Percentiles rank a stretch among this genome's conserved stretches.
Conservation (phyloP, 371 early-diverging fungal species). For the Rhizopus microsporus region DNA sequence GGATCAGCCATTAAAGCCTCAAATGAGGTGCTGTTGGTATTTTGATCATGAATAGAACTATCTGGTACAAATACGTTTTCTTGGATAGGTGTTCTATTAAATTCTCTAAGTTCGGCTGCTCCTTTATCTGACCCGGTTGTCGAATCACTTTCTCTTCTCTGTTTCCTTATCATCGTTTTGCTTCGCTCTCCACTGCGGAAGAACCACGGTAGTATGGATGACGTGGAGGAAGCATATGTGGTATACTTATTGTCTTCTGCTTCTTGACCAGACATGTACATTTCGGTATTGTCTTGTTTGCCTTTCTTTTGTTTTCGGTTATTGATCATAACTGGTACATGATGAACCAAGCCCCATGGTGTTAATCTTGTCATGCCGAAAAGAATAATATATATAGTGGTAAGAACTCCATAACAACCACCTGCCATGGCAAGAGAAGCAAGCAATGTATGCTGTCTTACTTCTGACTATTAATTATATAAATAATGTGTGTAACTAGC, state of each 20-base stretch:
- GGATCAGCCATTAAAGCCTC: too few species aligned
- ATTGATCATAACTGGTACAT: conserved; percentile 28
- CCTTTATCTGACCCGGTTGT: neutral
- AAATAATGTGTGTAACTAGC: neutral
- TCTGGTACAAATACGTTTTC: neutral
- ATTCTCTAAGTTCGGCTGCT: neutral
- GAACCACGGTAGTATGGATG: conserved; percentile 21
- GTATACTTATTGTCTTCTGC: neutral
- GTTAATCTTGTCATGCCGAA: conserved; percentile 48
- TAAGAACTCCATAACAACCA: conserved; percentile 44
- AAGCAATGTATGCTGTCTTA: conserved; percentile 41
- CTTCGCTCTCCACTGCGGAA: conserved; percentile 7
- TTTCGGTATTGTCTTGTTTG: neutral
- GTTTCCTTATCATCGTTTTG: neutral
- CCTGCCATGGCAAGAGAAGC: conserved; percentile 41
- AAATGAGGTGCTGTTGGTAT: too few species aligned
- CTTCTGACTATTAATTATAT: conserved; percentile 30
- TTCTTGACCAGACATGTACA: neutral
- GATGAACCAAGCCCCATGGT: conserved; percentile 45
- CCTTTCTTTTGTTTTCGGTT: conserved; percentile 12
- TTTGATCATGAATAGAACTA: neutral
- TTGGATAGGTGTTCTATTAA: neutral
- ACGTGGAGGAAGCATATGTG: neutral
- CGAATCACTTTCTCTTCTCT: neutral
- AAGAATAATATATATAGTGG: conserved; percentile 39